A percentile compares a stretch with the other conserved stretches of the same genome.
phyloP scores from a whole-genome alignment of 129 eudicot genomes.

The Deinandra increscens region DNA sequence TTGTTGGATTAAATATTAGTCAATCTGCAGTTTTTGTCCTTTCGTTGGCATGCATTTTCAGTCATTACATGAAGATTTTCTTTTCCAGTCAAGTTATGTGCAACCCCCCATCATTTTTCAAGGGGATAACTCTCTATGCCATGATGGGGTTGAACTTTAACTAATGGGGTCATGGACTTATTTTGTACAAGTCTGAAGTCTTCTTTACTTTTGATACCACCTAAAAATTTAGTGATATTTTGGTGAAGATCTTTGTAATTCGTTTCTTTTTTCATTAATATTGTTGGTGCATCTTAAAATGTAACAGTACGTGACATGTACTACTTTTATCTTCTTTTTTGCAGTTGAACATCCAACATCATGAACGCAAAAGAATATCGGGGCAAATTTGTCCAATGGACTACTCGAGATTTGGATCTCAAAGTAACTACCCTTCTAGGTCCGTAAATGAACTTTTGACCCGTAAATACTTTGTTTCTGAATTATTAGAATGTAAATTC shows the following conservation, averaged over 20 bases:
- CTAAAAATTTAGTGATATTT: too few species aligned
- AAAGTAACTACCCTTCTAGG: constrained; percentile 39
- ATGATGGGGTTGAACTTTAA: too few species aligned
- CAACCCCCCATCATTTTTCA: too few species aligned
- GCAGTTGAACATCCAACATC: constrained; percentile 66
- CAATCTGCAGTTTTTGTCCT: background rate
- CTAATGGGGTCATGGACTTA: too few species aligned
- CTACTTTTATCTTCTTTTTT: constrained; percentile 9
- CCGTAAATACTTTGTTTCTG: background rate
- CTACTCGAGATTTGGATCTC: constrained; percentile 24
- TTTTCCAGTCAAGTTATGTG: too few species aligned
- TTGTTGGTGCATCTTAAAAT: background rate
- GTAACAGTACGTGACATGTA: background rate
- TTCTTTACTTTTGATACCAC: too few species aligned
- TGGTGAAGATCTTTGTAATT: too few species aligned
- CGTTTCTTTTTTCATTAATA: background rate
- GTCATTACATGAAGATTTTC: background rate
- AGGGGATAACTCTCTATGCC: too few species aligned
- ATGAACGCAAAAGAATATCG: constrained; percentile 62
- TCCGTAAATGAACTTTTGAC: constrained; percentile 3
- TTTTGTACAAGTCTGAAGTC: too few species aligned
- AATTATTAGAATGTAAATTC: too few species aligned
- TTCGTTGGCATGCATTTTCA: background rate
- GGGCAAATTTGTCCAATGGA: constrained; percentile 49
- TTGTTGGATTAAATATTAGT: background rate